Base-by-base conservation (phyloP, 768 basidiomycete genomes). In the Lenzites betulinus region DNA sequence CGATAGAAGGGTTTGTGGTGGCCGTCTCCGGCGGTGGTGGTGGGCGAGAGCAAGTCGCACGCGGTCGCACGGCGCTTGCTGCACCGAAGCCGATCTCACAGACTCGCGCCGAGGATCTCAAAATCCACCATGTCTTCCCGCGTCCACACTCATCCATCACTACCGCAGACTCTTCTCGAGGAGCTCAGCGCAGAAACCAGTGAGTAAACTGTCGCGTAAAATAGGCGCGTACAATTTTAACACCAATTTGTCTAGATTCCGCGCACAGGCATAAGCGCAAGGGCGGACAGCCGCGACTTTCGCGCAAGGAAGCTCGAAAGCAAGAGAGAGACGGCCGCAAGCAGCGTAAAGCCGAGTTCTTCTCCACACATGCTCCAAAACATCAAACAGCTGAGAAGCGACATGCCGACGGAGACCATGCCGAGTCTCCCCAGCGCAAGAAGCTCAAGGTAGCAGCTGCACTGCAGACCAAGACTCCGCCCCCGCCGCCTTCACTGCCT, bases 301-400 rank as follows among this genome's bases (percentile, higher is more conserved):
- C 81, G 48, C 80, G 89, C 57, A 90, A 85, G 70, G 88, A 88
- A 49, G 69, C 80, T 15, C 76, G 90, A 43, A 92, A 87, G 69
- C 80, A 85, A 65, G 82, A 81, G 28, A 80, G 89, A n/a, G 60
- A 75, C 1, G 77, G 76, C 46, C 78, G 78, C 51, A 93, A 90
- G 70, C 79, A 83, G 66, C 81, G 83, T 46, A 90, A 83, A 67
- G 86, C 87, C 0, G 76, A 79, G 39, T 83, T 81, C 67, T 88
- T 88, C 71, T 77, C 81, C 5, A 51, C 38, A 16, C 62, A 62
- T 33, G 59, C 63, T 42, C 39, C 50, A 2, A 50, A 46, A 20
- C 22, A 18, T 35, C 38, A 52, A 9, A 23, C 41, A n/a, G 46
- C 28, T 30, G 68, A 78, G 55, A 81, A 85, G 52, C 71, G 70